Conservation (phyloP, 208 protist genomes). For the Crithidia sp. region DNA sequence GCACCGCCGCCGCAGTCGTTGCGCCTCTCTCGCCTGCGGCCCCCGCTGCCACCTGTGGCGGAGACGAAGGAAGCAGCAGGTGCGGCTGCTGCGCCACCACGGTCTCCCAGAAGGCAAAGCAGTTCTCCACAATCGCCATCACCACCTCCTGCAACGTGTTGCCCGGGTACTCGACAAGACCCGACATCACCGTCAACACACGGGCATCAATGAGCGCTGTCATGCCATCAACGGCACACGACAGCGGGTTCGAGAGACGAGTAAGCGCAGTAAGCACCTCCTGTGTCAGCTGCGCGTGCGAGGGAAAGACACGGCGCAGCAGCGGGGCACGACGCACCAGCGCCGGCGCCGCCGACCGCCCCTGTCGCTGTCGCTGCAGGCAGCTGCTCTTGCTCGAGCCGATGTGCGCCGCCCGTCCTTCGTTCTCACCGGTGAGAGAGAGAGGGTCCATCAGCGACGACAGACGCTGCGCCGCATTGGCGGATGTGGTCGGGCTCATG, state of each 20-base stretch:
- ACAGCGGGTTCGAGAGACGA: background rate
- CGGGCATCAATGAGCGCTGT: constrained; percentile 14
- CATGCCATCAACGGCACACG: constrained; percentile 2
- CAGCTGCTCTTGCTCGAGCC: constrained; percentile 30
- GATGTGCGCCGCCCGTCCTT: background rate
- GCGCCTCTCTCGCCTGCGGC: background rate
- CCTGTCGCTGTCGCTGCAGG: background rate
- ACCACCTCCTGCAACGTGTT: constrained; percentile 15
- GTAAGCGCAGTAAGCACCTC: constrained; percentile 7
- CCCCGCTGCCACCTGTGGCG: background rate
- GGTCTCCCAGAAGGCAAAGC: constrained; percentile 24
- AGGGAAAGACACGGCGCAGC: constrained; percentile 5
- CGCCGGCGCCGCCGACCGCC: background rate
- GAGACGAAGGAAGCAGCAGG: background rate
- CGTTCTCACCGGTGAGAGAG: background rate
- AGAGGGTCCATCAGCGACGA: constrained; percentile 5
- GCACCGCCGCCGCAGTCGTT: background rate
- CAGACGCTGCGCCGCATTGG: background rate
- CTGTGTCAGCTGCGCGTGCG: constrained; percentile 9
- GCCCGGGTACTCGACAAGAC: constrained; percentile 18
- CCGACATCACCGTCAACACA: constrained; percentile 13
- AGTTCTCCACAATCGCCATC: constrained; percentile 12
- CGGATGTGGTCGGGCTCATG: background rate
- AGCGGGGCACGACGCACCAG: constrained; percentile 1
- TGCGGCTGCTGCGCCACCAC: constrained; percentile 1